Evolutionary conservation across 805 yeast species (phyloP).

Genomic region (Blastobotrys robertii): DNA sequence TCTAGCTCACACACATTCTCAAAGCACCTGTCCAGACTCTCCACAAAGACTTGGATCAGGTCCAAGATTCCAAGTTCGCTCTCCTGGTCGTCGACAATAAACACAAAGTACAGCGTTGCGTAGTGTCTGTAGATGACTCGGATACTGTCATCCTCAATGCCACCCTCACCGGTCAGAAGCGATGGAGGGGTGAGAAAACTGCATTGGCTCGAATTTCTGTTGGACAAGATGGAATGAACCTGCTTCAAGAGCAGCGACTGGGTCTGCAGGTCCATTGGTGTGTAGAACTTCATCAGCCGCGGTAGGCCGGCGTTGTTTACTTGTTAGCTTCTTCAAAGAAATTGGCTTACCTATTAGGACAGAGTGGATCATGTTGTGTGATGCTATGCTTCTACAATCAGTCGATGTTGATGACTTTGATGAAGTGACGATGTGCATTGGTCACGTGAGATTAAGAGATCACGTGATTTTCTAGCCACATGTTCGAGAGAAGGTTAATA

Average conservation of each 20-base stretch:
- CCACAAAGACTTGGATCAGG: slow-evolving; percentile 92
- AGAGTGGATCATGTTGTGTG: slow-evolving; percentile 68
- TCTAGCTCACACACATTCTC: slow-evolving; percentile 92
- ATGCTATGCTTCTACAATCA: too few relatives aligned
- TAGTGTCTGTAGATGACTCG: slow-evolving; percentile 89
- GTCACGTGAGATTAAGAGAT: too few relatives aligned
- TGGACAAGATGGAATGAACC: slow-evolving; percentile 66
- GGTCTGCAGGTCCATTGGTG: slow-evolving; percentile 77
- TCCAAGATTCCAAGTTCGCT: slow-evolving; percentile 90
- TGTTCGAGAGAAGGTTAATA: too few relatives aligned
- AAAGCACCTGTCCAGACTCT: slow-evolving; percentile 86
- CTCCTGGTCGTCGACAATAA: slow-evolving; percentile 93
- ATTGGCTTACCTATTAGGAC: slow-evolving; percentile 61
- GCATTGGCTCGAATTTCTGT: slow-evolving; percentile 66
- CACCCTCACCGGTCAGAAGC: slow-evolving; percentile 37
- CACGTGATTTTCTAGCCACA: too few relatives aligned
- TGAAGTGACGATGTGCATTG: too few relatives aligned
- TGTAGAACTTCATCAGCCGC: slow-evolving; percentile 80
- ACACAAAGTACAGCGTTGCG: slow-evolving; percentile 92
- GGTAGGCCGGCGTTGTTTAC: slow-evolving; percentile 90
- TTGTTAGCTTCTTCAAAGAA: slow-evolving; percentile 19
- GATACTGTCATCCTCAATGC: slow-evolving; percentile 54
- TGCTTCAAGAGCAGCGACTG: slow-evolving; percentile 75
- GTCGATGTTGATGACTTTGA: too few relatives aligned
- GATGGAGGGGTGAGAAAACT: slow-evolving; percentile 89